A percentile compares a stretch with the other conserved stretches of the same genome.
Conservation (phyloP, 768 basidiomycete genomes). For the Amanita subjunquillea region DNA sequence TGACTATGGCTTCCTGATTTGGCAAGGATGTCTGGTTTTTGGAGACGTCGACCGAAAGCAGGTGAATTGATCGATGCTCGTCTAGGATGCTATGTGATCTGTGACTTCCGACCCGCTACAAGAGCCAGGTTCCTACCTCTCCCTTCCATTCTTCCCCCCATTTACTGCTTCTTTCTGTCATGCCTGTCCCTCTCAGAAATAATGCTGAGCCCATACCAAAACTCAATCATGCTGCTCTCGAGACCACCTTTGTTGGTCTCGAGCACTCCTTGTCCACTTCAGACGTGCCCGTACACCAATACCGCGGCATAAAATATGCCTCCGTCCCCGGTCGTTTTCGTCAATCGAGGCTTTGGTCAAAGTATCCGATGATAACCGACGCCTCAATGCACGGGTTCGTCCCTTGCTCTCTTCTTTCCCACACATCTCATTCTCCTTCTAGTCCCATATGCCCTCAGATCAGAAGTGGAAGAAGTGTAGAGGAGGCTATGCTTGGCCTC, state of each 20-base stretch:
- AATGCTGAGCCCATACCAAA: constrained; percentile 16
- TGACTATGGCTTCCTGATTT: constrained; percentile 18
- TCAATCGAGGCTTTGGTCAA: constrained; percentile 51
- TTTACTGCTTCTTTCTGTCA: constrained; percentile 8
- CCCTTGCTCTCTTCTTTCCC: constrained; percentile 1
- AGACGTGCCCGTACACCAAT: constrained; percentile 54
- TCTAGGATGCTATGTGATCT: constrained; percentile 4
- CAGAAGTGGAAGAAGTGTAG: constrained; percentile 30
- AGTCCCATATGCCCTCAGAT: constrained; percentile 75
- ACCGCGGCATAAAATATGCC: constrained; percentile 72
- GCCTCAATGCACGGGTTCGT: constrained; percentile 60
- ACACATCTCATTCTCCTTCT: neutral
- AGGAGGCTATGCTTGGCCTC: constrained; percentile 56
- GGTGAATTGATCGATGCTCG: constrained; percentile 23
- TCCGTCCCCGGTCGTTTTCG: constrained; percentile 64
- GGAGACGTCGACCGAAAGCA: constrained; percentile 16
- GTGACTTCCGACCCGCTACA: constrained; percentile 14
- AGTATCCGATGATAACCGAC: constrained; percentile 49
- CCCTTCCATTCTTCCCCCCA: constrained; percentile 6
- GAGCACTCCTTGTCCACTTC: constrained; percentile 50
- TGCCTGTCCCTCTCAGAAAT: constrained; percentile 18
- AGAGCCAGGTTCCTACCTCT: constrained; percentile 2
- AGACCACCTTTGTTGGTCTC: constrained; percentile 58
- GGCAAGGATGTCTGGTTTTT: constrained; percentile 20
- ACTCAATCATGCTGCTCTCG: constrained; percentile 43